These are phyloP conservation scores for Ambrosiella xylebori DNA, from an alignment of 2,329 filamentous ascomycete species.

Conservation along the genomic window DNA sequence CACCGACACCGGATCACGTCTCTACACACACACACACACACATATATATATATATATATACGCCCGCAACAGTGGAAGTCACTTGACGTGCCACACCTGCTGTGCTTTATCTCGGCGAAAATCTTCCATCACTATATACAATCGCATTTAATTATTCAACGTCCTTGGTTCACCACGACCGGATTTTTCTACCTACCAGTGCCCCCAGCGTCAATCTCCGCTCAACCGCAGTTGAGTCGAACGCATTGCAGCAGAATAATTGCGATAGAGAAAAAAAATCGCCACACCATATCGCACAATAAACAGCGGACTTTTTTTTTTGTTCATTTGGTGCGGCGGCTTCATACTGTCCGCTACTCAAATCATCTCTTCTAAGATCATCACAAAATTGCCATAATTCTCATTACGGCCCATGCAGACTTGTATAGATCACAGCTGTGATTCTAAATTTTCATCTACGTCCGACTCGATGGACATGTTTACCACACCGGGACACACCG, in stretches of 20 bases:
- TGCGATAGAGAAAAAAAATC: not conserved
- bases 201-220: not conserved
- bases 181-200: not conserved
- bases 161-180: not conserved
- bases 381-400: not conserved
- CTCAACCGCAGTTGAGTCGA: not conserved
- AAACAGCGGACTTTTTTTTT: not conserved
- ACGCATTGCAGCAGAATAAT: not conserved
- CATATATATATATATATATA: not conserved
- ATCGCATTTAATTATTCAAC: too few relatives aligned
- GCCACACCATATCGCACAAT: not conserved
- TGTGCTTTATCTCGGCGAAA: not conserved
- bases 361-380: not conserved
- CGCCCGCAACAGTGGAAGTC: not conserved
- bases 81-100: not conserved
- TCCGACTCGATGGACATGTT: conserved; percentile 12
- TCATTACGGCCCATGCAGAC: conserved; percentile 4
- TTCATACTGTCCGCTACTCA: not conserved
- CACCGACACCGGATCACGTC: not conserved
- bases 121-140: too few relatives aligned
- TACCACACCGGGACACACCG: conserved; percentile 1
- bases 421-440: conserved; percentile 2
- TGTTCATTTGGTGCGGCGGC: not conserved
- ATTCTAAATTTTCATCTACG: conserved; percentile 6
- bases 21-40: not conserved